Conservation (phyloP, 768 basidiomycete species). For the Hemileccinum rubropunctum region DNA sequence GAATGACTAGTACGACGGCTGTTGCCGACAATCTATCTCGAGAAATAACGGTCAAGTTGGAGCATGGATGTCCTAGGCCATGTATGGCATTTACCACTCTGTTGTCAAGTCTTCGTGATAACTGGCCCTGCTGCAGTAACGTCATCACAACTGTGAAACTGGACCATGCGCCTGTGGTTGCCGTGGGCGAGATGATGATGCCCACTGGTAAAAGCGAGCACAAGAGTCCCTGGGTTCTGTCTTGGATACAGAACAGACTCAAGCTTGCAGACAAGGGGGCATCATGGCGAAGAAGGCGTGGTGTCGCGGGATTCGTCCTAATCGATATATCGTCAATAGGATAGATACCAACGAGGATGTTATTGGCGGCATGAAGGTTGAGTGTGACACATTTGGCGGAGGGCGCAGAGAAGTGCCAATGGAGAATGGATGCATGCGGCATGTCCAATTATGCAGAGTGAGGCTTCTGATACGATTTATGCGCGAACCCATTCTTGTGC, state of each 20-base stretch:
- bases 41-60: not conserved
- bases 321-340: constrained; percentile 6
- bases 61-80: not conserved
- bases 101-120: not conserved
- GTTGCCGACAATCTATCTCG: not conserved
- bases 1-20: not conserved
- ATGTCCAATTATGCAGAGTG: constrained; percentile 14
- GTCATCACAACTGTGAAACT: not conserved
- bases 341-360: constrained; percentile 7
- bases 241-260: not conserved
- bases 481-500: constrained; percentile 1
- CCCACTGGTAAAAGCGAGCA: not conserved
- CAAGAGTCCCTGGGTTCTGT: not conserved
- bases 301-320: not conserved
- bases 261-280: not conserved
- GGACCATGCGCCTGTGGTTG: not conserved
- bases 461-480: constrained; percentile 24
- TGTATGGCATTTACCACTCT: not conserved
- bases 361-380: constrained; percentile 7
- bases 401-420: constrained; percentile 28
- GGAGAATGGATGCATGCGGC: constrained; percentile 27
- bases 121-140: not conserved
- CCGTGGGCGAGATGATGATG: not conserved
- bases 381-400: constrained; percentile 8
- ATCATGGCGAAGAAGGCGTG: too few relatives aligned